These are phyloP conservation scores for Knoxia roxburghii DNA, from an alignment of 257 asterid species.

Conservation along the genomic window DNA sequence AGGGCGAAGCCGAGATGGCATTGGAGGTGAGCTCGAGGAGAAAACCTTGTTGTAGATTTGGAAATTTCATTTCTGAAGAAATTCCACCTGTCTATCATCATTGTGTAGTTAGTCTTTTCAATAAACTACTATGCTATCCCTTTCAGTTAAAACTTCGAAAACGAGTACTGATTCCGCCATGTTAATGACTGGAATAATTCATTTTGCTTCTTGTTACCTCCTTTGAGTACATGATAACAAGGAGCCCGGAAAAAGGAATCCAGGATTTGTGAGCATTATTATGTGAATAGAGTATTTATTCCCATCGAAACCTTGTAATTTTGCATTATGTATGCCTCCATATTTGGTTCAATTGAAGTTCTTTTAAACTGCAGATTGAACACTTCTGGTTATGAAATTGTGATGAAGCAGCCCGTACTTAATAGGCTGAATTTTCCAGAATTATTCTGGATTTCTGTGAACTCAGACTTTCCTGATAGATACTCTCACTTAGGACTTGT, in stretches of 20 bases:
- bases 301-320: background rate
- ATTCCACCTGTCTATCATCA: constrained; percentile 12
- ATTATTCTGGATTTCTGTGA: too few species aligned
- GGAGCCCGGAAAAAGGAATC: constrained; percentile 23
- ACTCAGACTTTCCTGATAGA: too few species aligned
- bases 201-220: constrained; percentile 24
- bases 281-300: constrained; percentile 34
- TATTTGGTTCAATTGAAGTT: too few species aligned
- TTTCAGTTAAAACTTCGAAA: constrained; percentile 16
- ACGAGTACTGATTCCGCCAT: constrained; percentile 27
- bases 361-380: too few species aligned
- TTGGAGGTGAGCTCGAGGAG: constrained; percentile 18
- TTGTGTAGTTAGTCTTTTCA: constrained; percentile 38
- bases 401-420: too few species aligned
- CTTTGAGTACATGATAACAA: constrained; percentile 22
- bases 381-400: too few species aligned
- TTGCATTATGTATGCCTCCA: background rate
- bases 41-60: constrained; percentile 29
- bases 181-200: constrained; percentile 47
- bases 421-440: too few species aligned
- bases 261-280: constrained; percentile 20
- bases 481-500: too few species aligned
- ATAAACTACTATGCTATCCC: constrained; percentile 24
- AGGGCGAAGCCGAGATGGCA: constrained; percentile 24
- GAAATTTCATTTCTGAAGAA: constrained; percentile 18